Evolutionary conservation across 1,284 basidiomycete genomes (phyloP), one percentile per base, ranked within the genome.

Genomic region (Cryptococcus sp.): DNA sequence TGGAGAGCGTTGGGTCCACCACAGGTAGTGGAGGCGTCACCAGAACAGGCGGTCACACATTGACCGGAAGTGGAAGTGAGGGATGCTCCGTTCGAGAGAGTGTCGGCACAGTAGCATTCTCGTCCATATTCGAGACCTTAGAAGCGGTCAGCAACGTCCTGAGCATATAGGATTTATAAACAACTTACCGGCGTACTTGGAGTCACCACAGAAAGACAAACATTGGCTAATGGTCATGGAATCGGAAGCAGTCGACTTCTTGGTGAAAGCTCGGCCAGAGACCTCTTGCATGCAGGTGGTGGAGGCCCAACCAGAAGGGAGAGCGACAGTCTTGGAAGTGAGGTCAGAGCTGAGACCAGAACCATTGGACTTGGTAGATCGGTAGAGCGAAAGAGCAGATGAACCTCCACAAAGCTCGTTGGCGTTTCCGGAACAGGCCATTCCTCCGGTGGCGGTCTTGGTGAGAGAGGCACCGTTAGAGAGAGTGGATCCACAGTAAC

Each of bases 401-500:
- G 40, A 24, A 7, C 42, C 46, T 18, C 54, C 54, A 23, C 49
- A 49, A 4, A 25, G 23, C 22, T 37, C n/a, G 31, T 7, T 28
- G 24, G 22, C 16, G 43, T 50, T 39, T 21, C 55, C 56, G 1
- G 22, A 14, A 37, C 49, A 54, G 4, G 23, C n/a, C 46, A 21
- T 22, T 18, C 9, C 25, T 14, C 24, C 41, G 19, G 7, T 52
- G 18, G 49, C 25, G 19, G 46, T 18, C 11, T 42, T 22, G 10
- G 19, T 28, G n/a, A 49, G 42, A 10, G 51, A 46, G 19, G 55
- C 57, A 14, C 40, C 45, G 21, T 41, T 39, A 28, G 24, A 21
- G 32, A 60, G 22, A 19, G 48, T 16, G 53, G 50, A 59, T n/a
- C 62, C 61, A 46, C 66, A 68, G 54, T 59, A 63, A 50, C 64